Conservation (phyloP, 352 stramenopile species). For the Phytopythium aichiense region DNA sequence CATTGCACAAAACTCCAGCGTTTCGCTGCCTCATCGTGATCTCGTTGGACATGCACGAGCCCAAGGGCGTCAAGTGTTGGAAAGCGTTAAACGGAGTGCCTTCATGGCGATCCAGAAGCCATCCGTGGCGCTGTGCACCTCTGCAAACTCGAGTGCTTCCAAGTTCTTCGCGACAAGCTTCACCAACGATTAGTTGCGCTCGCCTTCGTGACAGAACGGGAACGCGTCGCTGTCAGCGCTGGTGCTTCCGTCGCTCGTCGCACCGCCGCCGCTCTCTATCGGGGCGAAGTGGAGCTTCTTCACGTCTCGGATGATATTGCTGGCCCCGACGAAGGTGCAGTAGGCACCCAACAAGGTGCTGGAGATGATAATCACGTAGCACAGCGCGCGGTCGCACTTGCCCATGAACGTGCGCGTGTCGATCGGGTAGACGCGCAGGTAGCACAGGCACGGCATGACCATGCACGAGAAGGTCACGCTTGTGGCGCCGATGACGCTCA, state of each 20-base stretch:
- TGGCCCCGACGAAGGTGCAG: constrained; percentile 38
- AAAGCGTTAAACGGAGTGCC: no score
- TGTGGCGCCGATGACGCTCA: constrained; percentile 64
- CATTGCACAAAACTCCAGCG: no score
- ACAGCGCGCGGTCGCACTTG: constrained; percentile 43
- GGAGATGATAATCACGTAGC: constrained; percentile 49
- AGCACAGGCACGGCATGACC: constrained; percentile 77
- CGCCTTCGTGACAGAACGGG: constrained; percentile 56
- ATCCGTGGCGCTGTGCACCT: no score
- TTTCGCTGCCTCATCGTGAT: no score
- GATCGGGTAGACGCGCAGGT: constrained; percentile 63
- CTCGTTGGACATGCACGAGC: no score
- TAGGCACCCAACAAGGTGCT: constrained; percentile 50
- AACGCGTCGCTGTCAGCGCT: constrained; percentile 29
- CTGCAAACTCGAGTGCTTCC: no score
- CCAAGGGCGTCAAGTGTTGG: no score
- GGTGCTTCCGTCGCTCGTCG: neutral
- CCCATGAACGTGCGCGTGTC: constrained; percentile 38
- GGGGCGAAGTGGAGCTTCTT: constrained; percentile 48
- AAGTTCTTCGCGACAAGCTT: no score
- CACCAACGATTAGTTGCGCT: constrained; percentile 15
- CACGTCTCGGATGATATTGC: constrained; percentile 52
- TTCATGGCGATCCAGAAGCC: no score
- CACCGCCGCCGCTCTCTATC: constrained; percentile 7
- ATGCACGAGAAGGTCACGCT: constrained; percentile 65